phyloP scores from a whole-genome alignment of 2,329 filamentous ascomycete genomes.

The Neonectria coccinea region DNA sequence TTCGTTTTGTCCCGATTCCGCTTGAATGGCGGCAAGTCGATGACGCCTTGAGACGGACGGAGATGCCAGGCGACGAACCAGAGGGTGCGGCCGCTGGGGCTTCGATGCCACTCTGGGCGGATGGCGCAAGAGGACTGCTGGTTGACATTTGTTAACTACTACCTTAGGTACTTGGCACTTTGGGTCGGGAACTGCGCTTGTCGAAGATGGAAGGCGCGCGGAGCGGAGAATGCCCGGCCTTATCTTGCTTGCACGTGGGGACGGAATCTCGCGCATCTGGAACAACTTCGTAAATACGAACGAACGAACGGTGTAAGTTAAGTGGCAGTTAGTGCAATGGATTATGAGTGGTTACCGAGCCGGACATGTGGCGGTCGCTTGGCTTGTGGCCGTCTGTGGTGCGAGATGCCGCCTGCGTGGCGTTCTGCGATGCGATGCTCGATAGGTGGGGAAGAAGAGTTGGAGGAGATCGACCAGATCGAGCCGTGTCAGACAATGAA shows the following conservation, averaged over 20 bases:
- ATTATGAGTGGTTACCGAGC: background rate
- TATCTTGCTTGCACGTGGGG: conserved; percentile 3
- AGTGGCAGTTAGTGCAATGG: too few relatives aligned
- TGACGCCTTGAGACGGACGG: conserved; percentile 12
- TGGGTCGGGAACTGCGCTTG: conserved; percentile 1
- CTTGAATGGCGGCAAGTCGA: conserved; percentile 2
- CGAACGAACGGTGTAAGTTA: too few relatives aligned
- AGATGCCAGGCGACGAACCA: conserved; percentile 12
- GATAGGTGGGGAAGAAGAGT: background rate
- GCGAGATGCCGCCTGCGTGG: background rate
- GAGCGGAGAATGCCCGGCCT: background rate
- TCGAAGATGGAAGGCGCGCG: background rate
- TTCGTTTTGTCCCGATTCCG: background rate
- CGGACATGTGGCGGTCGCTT: background rate
- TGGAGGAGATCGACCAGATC: conserved; percentile 1
- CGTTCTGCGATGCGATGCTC: background rate
- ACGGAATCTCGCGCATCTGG: background rate
- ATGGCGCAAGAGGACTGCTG: conserved; percentile 21
- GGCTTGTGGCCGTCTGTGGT: background rate
- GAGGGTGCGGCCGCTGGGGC: background rate
- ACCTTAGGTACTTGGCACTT: background rate
- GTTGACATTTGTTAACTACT: too few relatives aligned
- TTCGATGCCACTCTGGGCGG: conserved; percentile 5
- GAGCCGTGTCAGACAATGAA: background rate
- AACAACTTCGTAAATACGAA: background rate